Evolutionary conservation across 331 rosid species (phyloP), one percentile per base, ranked within the genome.

Genomic region (Cydonia oblonga): DNA sequence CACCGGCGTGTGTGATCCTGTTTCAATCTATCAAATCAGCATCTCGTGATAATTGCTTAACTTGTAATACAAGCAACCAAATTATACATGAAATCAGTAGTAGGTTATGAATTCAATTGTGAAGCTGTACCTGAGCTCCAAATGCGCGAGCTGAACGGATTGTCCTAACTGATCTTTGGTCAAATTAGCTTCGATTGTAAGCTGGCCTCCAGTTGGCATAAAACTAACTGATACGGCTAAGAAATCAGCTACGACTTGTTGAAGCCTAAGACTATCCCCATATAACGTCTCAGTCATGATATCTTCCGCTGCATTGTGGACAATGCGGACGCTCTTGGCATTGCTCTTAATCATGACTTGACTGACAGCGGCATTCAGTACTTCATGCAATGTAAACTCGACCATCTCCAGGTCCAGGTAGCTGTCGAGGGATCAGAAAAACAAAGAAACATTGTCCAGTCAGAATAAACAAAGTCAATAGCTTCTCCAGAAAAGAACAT

Each of bases 211-310:
- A 15, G 74, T 38, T 23, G 95, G 89, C 16, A 93, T 78, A 59
- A 68, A 82, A 69, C 75, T 78, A 65, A 93, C 78, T 40, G 96
- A 87, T 33, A 86, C 76, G 28, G 81, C 72, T 68, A 93, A 82
- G 78, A 93, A 93, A 79, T 91, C 97, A 5, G 98, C 91, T n/a
- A 93, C 35, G 51, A 89, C 89, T 80, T 93, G 98, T 83, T 93
- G 98, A 86, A 93, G 92, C 86, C 98, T 81, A 52, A 89, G 82
- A 70, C 90, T 70, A 74, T 89, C 97, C 49, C 98, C 98, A 32
- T 89, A 93, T 44, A 93, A 70, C 25, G 86, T 86, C 81, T 86
- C 88, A 38, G 70, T 83, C 80, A 60, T 30, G 73, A 85, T 84
- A 65, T 84, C 85, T 73, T 91, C 90, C 25, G 78, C 52, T 5